These are phyloP conservation scores for Globisporangium abappressorium DNA, from an alignment of 352 stramenopile genomes.

Conservation along the genomic window DNA sequence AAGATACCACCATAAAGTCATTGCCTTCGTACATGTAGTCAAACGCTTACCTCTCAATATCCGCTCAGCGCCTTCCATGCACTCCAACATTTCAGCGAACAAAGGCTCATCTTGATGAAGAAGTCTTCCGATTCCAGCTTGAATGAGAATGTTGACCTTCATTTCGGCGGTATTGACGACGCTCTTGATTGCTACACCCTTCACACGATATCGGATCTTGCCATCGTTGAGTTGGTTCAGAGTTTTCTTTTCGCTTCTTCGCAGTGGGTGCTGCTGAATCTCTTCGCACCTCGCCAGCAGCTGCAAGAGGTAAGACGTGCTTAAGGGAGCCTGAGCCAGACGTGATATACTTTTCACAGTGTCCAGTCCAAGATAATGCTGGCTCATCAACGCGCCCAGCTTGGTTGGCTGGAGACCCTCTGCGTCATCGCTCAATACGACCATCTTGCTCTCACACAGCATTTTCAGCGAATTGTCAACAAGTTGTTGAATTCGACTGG, in stretches of 20 bases:
- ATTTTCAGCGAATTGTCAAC: slow-evolving; percentile 30
- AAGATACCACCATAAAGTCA: neutral
- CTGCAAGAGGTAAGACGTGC: slow-evolving; percentile 20
- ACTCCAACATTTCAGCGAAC: slow-evolving; percentile 19
- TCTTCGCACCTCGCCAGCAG: slow-evolving; percentile 28
- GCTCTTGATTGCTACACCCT: slow-evolving; percentile 11
- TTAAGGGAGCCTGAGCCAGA: slow-evolving; percentile 7
- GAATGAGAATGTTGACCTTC: slow-evolving; percentile 36
- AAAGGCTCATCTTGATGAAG: slow-evolving; percentile 15
- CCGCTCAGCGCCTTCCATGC: slow-evolving; percentile 18
- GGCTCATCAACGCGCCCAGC: slow-evolving; percentile 64
- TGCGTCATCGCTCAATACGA: slow-evolving; percentile 20
- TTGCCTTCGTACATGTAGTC: too few relatives aligned
- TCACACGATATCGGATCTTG: slow-evolving; percentile 17
- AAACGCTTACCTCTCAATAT: slow-evolving; percentile 28
- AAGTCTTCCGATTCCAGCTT: slow-evolving; percentile 26
- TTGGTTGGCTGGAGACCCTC: slow-evolving; percentile 28
- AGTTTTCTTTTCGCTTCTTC: slow-evolving; percentile 27
- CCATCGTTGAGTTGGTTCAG: slow-evolving; percentile 28
- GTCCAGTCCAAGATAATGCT: slow-evolving; percentile 53
- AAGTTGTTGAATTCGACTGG: slow-evolving; percentile 6
- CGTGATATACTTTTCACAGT: slow-evolving; percentile 56
- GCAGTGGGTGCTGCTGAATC: slow-evolving; percentile 23
- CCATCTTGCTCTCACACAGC: slow-evolving; percentile 31
- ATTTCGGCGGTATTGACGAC: slow-evolving; percentile 16